A percentile compares a stretch with the other conserved stretches of the same genome.
Evolutionary conservation across 768 basidiomycete genomes (phyloP).

Genomic region (Lentinula raphanica): DNA sequence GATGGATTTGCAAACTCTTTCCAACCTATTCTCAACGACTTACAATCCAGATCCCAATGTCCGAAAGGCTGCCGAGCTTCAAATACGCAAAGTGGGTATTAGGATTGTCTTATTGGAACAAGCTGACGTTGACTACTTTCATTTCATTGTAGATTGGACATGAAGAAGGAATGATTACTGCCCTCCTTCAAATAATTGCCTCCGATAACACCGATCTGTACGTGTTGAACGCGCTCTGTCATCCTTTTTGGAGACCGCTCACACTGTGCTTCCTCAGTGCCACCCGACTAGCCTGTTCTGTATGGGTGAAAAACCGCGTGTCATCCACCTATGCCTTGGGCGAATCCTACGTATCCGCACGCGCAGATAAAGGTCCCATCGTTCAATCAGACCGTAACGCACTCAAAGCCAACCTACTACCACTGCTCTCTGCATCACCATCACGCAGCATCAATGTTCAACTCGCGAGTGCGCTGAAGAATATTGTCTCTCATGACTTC

Average conservation of each 20-base stretch:
- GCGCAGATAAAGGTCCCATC: slow-evolving; percentile 62
- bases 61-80: slow-evolving; percentile 78
- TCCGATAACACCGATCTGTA: slow-evolving; percentile 73
- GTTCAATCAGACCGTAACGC: slow-evolving; percentile 63
- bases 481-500: slow-evolving; percentile 71
- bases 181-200: slow-evolving; percentile 80
- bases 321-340: slow-evolving; percentile 50
- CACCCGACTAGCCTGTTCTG: slow-evolving; percentile 78
- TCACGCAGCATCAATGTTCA: slow-evolving; percentile 69
- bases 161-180: slow-evolving; percentile 80
- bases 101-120: not conserved
- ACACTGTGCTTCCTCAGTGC: slow-evolving; percentile 37
- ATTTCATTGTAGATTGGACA: slow-evolving; percentile 45
- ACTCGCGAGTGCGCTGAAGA: slow-evolving; percentile 68
- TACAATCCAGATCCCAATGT: slow-evolving; percentile 83
- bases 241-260: not conserved
- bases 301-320: slow-evolving; percentile 91
- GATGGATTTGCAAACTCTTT: slow-evolving; percentile 75
- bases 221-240: slow-evolving; percentile 40
- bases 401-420: slow-evolving; percentile 64
- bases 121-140: not conserved
- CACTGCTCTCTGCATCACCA: slow-evolving; percentile 62
- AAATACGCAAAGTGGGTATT: slow-evolving; percentile 71
- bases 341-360: slow-evolving; percentile 23
- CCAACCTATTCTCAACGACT: slow-evolving; percentile 75